These are phyloP conservation scores for Microsporum canis DNA, from an alignment of 2,329 filamentous ascomycete species.

Conservation along the genomic window DNA sequence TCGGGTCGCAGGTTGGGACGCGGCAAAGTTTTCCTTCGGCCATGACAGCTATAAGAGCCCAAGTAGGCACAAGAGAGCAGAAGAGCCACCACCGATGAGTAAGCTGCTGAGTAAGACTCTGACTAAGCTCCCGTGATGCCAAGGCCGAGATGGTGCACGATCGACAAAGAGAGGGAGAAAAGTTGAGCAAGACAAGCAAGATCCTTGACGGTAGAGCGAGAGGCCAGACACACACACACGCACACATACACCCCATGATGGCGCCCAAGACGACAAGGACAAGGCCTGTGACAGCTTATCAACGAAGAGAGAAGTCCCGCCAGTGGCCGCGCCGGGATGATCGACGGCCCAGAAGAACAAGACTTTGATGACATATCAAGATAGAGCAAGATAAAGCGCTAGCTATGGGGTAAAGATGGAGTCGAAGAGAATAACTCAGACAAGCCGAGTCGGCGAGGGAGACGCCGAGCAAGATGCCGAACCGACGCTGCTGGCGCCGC, in stretches of 20 bases:
- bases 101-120: too few species aligned
- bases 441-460: neutral
- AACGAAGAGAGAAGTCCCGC: too few species aligned
- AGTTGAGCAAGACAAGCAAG: too few species aligned
- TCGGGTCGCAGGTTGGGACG: neutral
- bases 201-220: too few species aligned
- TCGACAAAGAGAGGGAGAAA: too few species aligned
- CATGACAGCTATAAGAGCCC: slow-evolving; percentile 10
- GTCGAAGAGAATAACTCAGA: neutral
- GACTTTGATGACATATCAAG: neutral
- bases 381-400: neutral
- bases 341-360: too few species aligned
- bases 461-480: slow-evolving; percentile 1
- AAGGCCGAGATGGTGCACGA: too few species aligned
- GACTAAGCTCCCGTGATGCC: too few species aligned
- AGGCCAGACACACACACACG: too few species aligned
- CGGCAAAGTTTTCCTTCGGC: slow-evolving; percentile 9
- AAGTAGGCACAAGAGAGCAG: neutral
- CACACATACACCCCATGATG: too few species aligned
- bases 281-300: too few species aligned
- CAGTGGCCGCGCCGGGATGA: neutral
- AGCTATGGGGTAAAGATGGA: neutral
- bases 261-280: too few species aligned
- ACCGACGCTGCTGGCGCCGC: neutral
- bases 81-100: neutral